These are phyloP conservation scores for Rugonectria rugulosa DNA, from an alignment of 2,329 filamentous ascomycete genomes.

Conservation along the genomic window DNA sequence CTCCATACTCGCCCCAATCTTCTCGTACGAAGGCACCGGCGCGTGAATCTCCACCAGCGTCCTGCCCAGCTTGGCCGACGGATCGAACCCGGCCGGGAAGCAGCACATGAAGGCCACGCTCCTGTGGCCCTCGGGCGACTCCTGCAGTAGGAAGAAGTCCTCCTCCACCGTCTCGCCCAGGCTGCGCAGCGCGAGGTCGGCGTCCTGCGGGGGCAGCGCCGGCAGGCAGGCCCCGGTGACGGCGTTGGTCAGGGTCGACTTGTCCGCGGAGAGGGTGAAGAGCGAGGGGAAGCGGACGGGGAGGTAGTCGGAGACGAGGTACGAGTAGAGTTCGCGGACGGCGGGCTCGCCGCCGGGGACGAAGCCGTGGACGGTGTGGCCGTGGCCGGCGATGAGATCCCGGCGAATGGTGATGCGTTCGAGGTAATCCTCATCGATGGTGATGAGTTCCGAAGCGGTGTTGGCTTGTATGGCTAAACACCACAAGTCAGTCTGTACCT, in stretches of 20 bases:
- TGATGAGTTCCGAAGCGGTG: conserved; percentile 58
- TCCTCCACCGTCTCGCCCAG: conserved; percentile 63
- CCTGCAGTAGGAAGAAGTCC: conserved; percentile 59
- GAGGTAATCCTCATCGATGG: conserved; percentile 60
- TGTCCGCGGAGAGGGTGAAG: conserved; percentile 49
- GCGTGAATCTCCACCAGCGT: conserved; percentile 56
- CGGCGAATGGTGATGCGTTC: conserved; percentile 51
- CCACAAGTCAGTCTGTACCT: too few species aligned
- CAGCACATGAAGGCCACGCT: conserved; percentile 57
- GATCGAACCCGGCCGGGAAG: conserved; percentile 59
- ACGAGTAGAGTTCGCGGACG: conserved; percentile 58
- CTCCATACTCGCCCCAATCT: conserved; percentile 61
- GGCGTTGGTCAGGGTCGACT: conserved; percentile 46
- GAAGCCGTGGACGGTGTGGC: conserved; percentile 51
- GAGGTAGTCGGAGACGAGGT: conserved; percentile 56
- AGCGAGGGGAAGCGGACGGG: conserved; percentile 57
- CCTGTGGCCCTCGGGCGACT: conserved; percentile 51
- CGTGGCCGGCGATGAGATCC: conserved; percentile 48
- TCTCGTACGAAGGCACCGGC: conserved; percentile 60
- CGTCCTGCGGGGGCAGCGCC: conserved; percentile 38
- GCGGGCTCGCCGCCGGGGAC: conserved; percentile 49
- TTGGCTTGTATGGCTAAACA: conserved; percentile 51
- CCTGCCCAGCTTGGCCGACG: conserved; percentile 55
- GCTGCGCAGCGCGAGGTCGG: conserved; percentile 46
- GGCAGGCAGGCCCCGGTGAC: conserved; percentile 45